Base-by-base conservation (phyloP, 768 basidiomycete species). In the Cubamyces lactineus region DNA sequence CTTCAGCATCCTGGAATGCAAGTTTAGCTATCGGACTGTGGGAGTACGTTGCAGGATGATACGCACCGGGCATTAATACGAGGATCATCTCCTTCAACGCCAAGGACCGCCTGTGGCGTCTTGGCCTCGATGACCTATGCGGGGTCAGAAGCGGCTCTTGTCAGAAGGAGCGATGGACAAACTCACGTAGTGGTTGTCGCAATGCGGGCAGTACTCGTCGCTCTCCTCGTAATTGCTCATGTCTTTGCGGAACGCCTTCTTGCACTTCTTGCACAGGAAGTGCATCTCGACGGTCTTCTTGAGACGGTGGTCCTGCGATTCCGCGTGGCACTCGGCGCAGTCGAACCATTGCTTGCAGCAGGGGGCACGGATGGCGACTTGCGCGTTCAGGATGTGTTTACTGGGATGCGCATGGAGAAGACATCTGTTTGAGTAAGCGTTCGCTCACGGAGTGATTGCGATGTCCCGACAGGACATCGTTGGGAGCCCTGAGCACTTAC, bases 301-400 rank as follows among this genome's bases (percentile, higher is more conserved):
- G 30, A 99, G 79, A 1, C 64, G 69, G 69, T 99, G 96, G 55
- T 84, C 85, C 71, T 93, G 84, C 0, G 80, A 71, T 68, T 97
- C 96, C 0, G 86, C 92, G 72, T 99, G 96, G 73, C 97, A 99
- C 77, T 98, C 89, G 2, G 95, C 79, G 71, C 96, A 98, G 79
- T 99, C 97, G 71, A 86, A 98, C 96, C 96, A 99, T 69, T 88
- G 89, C 74, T 92, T 91, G 85, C 97, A 98, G 77, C 97, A 98
- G 3, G 96, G 95, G 5, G 96, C 94, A 26, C 96, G 89, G 67
- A 99, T 92, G 40, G 96, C 84, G 23, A 97, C 97, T 77, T 98
- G 96, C 0, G 92, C 93, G 76, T 99, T 99, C 52, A 99, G 78
- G 63, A 99, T 84, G 72, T 98, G 97, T 82, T 96, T 96, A 79